Evolutionary conservation across 2,329 filamentous ascomycete genomes (phyloP).

Genomic region (Ophiosphaerella korrae): DNA sequence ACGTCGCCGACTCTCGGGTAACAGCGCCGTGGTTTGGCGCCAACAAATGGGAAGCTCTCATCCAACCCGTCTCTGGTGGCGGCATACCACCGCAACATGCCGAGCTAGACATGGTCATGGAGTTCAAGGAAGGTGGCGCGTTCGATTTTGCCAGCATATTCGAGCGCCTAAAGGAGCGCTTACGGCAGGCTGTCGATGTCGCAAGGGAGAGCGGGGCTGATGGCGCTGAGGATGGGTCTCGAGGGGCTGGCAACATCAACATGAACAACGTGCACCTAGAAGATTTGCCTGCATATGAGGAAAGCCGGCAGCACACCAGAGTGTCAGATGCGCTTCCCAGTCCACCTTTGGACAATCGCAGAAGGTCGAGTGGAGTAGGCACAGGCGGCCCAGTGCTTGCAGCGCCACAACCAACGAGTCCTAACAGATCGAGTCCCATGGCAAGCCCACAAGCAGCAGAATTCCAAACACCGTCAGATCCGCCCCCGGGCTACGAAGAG

Average conservation of each 20-base stretch:
- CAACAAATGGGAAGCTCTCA: conserved; percentile 83
- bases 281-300: conserved; percentile 86
- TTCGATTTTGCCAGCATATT: conserved; percentile 86
- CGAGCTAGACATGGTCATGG: conserved; percentile 79
- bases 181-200: conserved; percentile 79
- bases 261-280: conserved; percentile 76
- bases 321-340: conserved; percentile 40
- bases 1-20: conserved; percentile 84
- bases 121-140: conserved; percentile 93
- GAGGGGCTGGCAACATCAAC: conserved; percentile 51
- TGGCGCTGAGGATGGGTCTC: conserved; percentile 49
- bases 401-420: conserved; percentile 25
- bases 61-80: conserved; percentile 81
- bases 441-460: conserved; percentile 37
- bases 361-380: conserved; percentile 13
- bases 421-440: conserved; percentile 36
- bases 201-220: conserved; percentile 66
- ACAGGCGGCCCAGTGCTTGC: conserved; percentile 20
- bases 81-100: conserved; percentile 77
- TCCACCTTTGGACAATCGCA: conserved; percentile 17
- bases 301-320: conserved; percentile 51
- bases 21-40: conserved; percentile 90
- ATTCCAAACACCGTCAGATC: conserved; percentile 67
- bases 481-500: conserved; percentile 90
- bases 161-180: conserved; percentile 80